These are phyloP conservation scores for Myrica gale DNA, from an alignment of 306 rosid species.

Conservation along the genomic window DNA sequence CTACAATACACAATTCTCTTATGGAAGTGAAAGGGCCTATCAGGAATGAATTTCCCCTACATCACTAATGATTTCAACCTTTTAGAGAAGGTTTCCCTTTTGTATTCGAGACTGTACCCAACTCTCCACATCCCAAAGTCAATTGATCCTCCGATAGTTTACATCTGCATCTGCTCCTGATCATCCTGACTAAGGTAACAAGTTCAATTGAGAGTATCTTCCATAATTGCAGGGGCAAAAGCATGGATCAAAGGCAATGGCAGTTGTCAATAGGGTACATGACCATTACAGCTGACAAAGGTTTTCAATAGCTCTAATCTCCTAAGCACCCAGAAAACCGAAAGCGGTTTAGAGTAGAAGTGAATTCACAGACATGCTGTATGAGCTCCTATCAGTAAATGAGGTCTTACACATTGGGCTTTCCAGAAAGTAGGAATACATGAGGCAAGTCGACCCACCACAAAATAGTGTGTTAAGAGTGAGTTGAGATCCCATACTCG, in stretches of 20 bases:
- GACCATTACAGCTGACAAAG: not conserved
- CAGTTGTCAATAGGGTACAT: not conserved
- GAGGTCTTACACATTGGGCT: no score
- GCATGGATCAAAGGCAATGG: not conserved
- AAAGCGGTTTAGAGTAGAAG: not conserved
- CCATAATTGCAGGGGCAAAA: not conserved
- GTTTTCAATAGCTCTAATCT: not conserved
- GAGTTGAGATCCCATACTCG: no score
- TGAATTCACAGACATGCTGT: not conserved
- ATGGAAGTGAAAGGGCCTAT: not conserved
- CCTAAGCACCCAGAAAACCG: not conserved
- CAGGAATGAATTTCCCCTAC: not conserved
- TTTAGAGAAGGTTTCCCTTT: not conserved
- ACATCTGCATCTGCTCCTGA: not conserved
- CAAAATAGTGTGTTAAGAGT: not conserved
- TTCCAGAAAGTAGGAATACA: not conserved
- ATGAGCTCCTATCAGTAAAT: not conserved
- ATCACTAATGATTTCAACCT: not conserved
- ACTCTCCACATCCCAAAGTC: not conserved
- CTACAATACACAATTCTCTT: not conserved
- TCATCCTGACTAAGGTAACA: not conserved
- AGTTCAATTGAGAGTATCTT: not conserved
- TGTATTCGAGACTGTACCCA: not conserved
- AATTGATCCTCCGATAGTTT: not conserved
- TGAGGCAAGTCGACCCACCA: not conserved